Conservation (phyloP, 352 stramenopile genomes). For the Globisporangium barbulae region DNA sequence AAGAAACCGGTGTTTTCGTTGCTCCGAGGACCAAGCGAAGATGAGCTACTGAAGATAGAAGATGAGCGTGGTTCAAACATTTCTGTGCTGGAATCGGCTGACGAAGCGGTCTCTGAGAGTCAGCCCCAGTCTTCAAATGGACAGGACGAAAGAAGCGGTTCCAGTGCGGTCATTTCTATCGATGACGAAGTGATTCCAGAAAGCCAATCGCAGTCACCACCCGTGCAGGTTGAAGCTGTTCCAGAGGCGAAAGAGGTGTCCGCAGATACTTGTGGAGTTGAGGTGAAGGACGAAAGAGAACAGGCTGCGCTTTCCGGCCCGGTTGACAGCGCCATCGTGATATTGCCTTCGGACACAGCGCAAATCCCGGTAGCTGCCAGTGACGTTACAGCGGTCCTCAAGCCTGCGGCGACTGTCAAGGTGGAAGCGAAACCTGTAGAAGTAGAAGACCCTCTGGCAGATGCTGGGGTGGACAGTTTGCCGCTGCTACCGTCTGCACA, state of each 20-base stretch:
- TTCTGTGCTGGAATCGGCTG: background rate
- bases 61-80: background rate
- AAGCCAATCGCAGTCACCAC: constrained; percentile 3
- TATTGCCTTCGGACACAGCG: background rate
- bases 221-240: background rate
- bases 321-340: background rate
- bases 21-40: background rate
- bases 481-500: background rate
- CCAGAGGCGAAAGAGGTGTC: background rate
- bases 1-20: background rate
- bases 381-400: background rate
- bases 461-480: background rate
- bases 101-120: constrained; percentile 1
- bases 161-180: background rate
- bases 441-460: background rate
- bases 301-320: background rate
- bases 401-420: background rate
- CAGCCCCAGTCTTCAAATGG: background rate
- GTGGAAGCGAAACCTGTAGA: background rate
- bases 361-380: background rate
- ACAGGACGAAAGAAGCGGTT: background rate
- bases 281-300: background rate
- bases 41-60: background rate
- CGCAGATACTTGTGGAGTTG: too few species aligned
- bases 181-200: constrained; percentile 2